Evolutionary conservation across 2,329 filamentous ascomycete genomes (phyloP), one percentile per base, ranked within the genome.

Genomic region (Diaporthe sp.): DNA sequence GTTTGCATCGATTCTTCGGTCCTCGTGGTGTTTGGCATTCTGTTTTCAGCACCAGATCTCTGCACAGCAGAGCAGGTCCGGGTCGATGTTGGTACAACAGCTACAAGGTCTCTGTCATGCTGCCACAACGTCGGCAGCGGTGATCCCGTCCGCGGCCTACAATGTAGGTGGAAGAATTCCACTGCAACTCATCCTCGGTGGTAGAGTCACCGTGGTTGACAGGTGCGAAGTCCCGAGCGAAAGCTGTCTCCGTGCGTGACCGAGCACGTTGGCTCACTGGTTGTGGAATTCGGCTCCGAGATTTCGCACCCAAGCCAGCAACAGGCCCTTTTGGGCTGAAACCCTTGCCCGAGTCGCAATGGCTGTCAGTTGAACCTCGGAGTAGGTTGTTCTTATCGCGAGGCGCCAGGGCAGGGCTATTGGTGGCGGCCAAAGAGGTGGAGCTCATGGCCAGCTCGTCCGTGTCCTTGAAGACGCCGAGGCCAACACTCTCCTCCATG

Each of bases 151-250:
- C 37, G 25, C 61, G 53, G 13, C 73, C 72, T 10, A 76, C 68
- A 19, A 68, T 76, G n/a, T 78, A 75, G 53, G 28, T 39, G 10
- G 69, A 67, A 28, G 68, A 71, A 28, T 75, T 74, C 81, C 77
- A 84, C 74, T 82, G 82, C 58, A 85, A 76, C 77, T 86, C 84
- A 55, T 85, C 84, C 19, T 72, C 73, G 3, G 49, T 62, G 25
- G 73, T 55, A 8, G 73, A 73, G 46, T 77, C 69, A 31, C 73
- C 69, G 13, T 67, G 74, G 62, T 73, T 67, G 62, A 28, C 55
- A 19, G 73, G 75, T 31, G 62, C 62, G 37, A 77, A 73, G 13
- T 75, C 75, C 39, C 75, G 73, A 51, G 62, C 75, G 51, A 53
- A 58, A 37, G 69, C 75, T 13, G 55, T 75, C 28, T 76, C 75